phyloP scores from a whole-genome alignment of 148 eudicot genomes.

The Rhododendron mucronatum region DNA sequence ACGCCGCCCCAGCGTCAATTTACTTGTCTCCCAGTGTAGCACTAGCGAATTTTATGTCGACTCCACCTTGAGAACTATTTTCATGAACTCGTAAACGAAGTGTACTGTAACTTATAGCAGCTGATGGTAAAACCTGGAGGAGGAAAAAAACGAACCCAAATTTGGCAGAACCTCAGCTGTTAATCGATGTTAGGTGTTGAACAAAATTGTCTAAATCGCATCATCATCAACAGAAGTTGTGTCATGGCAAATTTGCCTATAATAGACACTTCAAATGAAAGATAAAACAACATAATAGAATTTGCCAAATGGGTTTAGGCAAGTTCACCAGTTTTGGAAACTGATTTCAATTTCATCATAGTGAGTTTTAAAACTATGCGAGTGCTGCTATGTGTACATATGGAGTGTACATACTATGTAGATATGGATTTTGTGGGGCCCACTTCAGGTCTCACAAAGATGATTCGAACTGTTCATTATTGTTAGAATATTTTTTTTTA shows the following conservation, averaged over 20 bases:
- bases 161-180: not conserved
- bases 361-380: no score
- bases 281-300: not conserved
- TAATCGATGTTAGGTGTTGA: not conserved
- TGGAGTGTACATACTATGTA: no score
- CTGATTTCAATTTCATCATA: no score
- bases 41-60: constrained; percentile 15
- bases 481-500: no score
- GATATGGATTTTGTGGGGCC: no score
- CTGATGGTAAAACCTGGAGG: constrained; percentile 88
- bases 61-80: constrained; percentile 81
- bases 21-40: not conserved
- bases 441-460: no score
- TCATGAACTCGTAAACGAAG: constrained; percentile 91
- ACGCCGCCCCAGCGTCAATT: not conserved
- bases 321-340: no score
- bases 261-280: not conserved
- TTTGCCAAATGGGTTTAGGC: no score
- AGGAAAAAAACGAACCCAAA: not conserved
- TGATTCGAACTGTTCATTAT: no score
- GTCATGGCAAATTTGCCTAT: not conserved
- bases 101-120: constrained; percentile 72
- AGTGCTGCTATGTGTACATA: no score
- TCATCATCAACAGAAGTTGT: not conserved
- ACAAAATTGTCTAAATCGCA: not conserved